Base-by-base conservation (phyloP, 352 stramenopile genomes). In the Phytophthora citricola region DNA sequence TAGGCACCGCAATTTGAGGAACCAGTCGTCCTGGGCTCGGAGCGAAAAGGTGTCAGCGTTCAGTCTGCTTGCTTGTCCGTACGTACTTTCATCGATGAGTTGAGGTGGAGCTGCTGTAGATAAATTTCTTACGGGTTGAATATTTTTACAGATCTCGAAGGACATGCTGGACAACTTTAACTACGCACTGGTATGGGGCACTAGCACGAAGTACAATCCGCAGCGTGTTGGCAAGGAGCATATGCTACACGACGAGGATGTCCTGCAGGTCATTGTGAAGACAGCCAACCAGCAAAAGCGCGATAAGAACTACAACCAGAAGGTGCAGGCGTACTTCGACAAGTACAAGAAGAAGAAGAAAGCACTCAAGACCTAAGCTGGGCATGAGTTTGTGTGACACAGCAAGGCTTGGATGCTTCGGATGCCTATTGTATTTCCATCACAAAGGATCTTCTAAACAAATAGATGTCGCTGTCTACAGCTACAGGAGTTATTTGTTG, bases 271-370 rank as follows among this genome's bases (percentile, higher is more conserved):
- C 60, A 97, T 99, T 17, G 97, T 97, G 34, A 99, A 99, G 78
- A 99, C 98, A 2, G 97, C 98, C 27, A 98, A 97, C 65, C 97
- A 99, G 76, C 94, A 99, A 75, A 98, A 98, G 79, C 90, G 94
- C 61, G 95, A 98, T 83, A 99, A 99, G 75, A 98, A 98, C 74
- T 99, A 99, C 82, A 92, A 96, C 62, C 79, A 92, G 45, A 91
- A 98, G 62, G 94, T 98, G 50, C 97, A 99, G 77, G 91, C 88
- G 43, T 97, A 98, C 75, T 97, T 93, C 67, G 96, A 99, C 76
- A 98, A 98, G 83, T 97, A 97, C 77, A 97, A 97, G 76, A 86
- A 85, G 64, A 97, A 97, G 80, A 98, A 97, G 83, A 98, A 98
- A 90, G 84, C 87, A n/a, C 77, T 95, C 44, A 95, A 95, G 76